Percentiles rank a stretch among this genome's conserved stretches.
Conservation (phyloP, 2,329 filamentous ascomycete species). For the Aspergillus spinulosporus region DNA sequence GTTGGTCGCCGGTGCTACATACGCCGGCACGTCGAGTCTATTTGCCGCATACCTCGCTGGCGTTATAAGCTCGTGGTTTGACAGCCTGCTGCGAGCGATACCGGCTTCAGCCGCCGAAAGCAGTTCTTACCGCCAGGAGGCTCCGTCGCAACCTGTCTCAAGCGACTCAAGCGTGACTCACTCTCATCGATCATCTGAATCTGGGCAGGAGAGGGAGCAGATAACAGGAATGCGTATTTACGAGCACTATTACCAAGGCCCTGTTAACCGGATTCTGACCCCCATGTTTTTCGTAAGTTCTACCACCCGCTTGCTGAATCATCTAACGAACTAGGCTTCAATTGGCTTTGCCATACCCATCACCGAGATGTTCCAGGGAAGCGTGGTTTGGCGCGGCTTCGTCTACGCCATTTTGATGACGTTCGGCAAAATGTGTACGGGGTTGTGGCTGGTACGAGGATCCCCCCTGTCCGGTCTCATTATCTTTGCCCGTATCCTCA, state of each 20-base stretch:
- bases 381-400: conserved; percentile 69
- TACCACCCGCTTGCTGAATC: neutral
- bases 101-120: neutral
- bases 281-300: conserved; percentile 70
- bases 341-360: conserved; percentile 81
- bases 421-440: conserved; percentile 61
- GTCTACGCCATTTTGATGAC: conserved; percentile 72
- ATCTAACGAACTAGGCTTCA: conserved; percentile 41
- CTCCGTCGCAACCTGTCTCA: neutral
- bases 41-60: conserved; percentile 62
- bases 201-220: neutral
- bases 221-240: conserved; percentile 40
- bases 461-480: conserved; percentile 18
- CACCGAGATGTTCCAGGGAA: conserved; percentile 63
- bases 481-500: conserved; percentile 5
- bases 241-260: conserved; percentile 48
- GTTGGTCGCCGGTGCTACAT: conserved; percentile 51
- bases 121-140: neutral
- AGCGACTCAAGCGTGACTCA: neutral
- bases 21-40: conserved; percentile 57
- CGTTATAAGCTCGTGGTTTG: conserved; percentile 53
- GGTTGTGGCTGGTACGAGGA: conserved; percentile 57
- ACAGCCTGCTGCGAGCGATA: conserved; percentile 26
- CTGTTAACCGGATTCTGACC: conserved; percentile 57
- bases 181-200: neutral